Conservation (phyloP, 2,329 filamentous ascomycete species). For the Alternaria novae-zelandiae region DNA sequence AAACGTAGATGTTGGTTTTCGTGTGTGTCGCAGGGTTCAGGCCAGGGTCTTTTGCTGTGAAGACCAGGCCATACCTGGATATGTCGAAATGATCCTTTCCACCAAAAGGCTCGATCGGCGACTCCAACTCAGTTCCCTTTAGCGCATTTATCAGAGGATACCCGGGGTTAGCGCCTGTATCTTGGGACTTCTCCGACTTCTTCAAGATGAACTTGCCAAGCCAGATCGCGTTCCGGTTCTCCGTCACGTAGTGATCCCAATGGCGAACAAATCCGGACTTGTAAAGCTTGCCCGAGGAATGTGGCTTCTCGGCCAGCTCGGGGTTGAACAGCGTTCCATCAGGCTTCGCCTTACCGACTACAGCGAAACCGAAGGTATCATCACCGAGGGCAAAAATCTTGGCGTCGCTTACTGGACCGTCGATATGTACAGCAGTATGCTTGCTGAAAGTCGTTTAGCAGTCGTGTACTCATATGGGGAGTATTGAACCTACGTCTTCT, state of each 20-base stretch:
- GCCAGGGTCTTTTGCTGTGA: slow-evolving; percentile 76
- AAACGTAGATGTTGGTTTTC: slow-evolving; percentile 79
- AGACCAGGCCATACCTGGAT: slow-evolving; percentile 68
- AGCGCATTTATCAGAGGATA: slow-evolving; percentile 68
- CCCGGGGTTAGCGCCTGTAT: neutral
- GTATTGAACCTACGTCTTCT: slow-evolving; percentile 33
- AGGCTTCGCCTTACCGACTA: slow-evolving; percentile 68
- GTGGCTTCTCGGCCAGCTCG: slow-evolving; percentile 63
- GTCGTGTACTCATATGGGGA: neutral
- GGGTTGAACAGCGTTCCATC: slow-evolving; percentile 74
- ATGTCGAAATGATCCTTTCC: slow-evolving; percentile 83
- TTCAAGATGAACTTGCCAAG: slow-evolving; percentile 64
- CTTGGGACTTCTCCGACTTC: slow-evolving; percentile 11
- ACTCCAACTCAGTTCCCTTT: slow-evolving; percentile 64
- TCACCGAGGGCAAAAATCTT: slow-evolving; percentile 51
- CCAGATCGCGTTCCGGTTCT: slow-evolving; percentile 75
- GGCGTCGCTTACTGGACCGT: slow-evolving; percentile 57
- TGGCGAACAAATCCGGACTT: slow-evolving; percentile 78
- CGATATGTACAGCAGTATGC: slow-evolving; percentile 51
- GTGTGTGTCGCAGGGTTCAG: slow-evolving; percentile 76
- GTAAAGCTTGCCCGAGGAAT: slow-evolving; percentile 73
- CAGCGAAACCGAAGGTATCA: slow-evolving; percentile 53
- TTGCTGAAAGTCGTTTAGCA: slow-evolving; percentile 31
- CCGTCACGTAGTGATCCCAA: slow-evolving; percentile 78
- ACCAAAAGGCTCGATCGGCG: slow-evolving; percentile 78